These are phyloP conservation scores for Glutinoglossum americanum DNA, from an alignment of 495 filamentous ascomycete species.

Conservation along the genomic window DNA sequence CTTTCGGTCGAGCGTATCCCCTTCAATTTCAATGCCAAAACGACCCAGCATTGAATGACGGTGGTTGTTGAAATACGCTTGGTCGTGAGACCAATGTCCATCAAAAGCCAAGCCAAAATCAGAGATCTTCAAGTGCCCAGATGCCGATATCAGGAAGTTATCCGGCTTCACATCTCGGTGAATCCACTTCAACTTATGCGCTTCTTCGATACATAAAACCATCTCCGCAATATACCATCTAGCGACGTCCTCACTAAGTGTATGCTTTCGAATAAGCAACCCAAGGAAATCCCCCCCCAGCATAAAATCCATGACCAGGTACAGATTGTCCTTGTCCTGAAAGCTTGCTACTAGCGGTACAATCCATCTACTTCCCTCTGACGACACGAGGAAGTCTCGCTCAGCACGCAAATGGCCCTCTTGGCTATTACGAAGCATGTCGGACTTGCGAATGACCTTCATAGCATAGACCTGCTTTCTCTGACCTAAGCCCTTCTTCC, in stretches of 20 bases:
- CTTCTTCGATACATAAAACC: conserved; percentile 85
- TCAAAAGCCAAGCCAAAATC: conserved; percentile 92
- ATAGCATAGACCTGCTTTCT: conserved; percentile 61
- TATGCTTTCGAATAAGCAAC: conserved; percentile 59
- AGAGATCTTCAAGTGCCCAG: conserved; percentile 81
- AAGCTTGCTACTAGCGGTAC: conserved; percentile 77
- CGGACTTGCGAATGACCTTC: conserved; percentile 86
- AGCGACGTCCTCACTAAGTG: conserved; percentile 53
- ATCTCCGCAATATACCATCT: conserved; percentile 86
- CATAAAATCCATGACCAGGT: conserved; percentile 96
- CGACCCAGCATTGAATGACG: conserved; percentile 54
- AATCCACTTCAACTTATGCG: conserved; percentile 69
- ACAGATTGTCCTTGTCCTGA: conserved; percentile 63
- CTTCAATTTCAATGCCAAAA: conserved; percentile 50
- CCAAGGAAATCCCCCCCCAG: conserved; percentile 85
- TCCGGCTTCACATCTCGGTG: conserved; percentile 93
- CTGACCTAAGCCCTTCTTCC: conserved; percentile 5
- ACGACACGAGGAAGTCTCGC: conserved; percentile 72
- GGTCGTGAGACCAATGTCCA: conserved; percentile 83
- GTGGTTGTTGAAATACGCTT: conserved; percentile 63
- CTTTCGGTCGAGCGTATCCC: conserved; percentile 49
- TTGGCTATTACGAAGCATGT: conserved; percentile 75
- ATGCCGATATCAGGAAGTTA: conserved; percentile 77
- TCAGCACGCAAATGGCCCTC: conserved; percentile 85
- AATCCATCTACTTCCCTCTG: conserved; percentile 66